Conservation (phyloP, 495 filamentous ascomycete genomes). For the Podospora appendiculata region DNA sequence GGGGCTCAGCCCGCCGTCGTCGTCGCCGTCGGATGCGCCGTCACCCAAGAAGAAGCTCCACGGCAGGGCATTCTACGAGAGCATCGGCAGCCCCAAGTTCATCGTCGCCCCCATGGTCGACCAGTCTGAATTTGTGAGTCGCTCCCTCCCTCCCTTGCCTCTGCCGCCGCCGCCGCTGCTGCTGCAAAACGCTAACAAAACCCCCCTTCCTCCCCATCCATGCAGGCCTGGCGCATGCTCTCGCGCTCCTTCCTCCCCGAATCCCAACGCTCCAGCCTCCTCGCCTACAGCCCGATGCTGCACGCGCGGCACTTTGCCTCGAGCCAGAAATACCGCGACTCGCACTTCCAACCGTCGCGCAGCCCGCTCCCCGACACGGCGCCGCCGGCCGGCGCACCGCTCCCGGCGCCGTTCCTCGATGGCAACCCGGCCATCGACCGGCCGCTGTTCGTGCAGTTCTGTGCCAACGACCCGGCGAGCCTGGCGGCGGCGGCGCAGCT, state of each 20-base stretch:
- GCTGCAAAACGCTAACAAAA: too few relatives aligned
- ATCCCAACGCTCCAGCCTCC: constrained; percentile 46
- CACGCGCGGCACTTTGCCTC: constrained; percentile 81
- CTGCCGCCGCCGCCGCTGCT: too few relatives aligned
- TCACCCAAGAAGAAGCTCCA: constrained; percentile 49
- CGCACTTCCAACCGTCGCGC: constrained; percentile 64
- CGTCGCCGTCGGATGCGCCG: too few relatives aligned
- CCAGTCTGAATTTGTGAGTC: constrained; percentile 86
- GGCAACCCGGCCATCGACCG: constrained; percentile 77
- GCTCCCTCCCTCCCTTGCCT: too few relatives aligned
- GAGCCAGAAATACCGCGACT: constrained; percentile 61
- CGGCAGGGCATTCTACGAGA: constrained; percentile 87
- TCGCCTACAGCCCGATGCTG: constrained; percentile 92
- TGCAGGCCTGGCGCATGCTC: constrained; percentile 89
- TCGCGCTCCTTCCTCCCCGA: constrained; percentile 79
- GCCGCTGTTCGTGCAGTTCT: constrained; percentile 94
- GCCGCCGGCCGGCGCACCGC: constrained; percentile 1
- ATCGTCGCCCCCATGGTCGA: constrained; percentile 97
- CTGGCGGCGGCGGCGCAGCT: constrained; percentile 68
- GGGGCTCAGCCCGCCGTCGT: too few relatives aligned
- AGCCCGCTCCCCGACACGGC: constrained; percentile 4
- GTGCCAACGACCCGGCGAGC: constrained; percentile 76
- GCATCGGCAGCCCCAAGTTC: constrained; percentile 81
- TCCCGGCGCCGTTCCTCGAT: constrained; percentile 55
- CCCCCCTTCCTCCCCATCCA: too few relatives aligned